These are phyloP conservation scores for Fagus sylvatica DNA, from an alignment of 306 rosid species.

Conservation along the genomic window DNA sequence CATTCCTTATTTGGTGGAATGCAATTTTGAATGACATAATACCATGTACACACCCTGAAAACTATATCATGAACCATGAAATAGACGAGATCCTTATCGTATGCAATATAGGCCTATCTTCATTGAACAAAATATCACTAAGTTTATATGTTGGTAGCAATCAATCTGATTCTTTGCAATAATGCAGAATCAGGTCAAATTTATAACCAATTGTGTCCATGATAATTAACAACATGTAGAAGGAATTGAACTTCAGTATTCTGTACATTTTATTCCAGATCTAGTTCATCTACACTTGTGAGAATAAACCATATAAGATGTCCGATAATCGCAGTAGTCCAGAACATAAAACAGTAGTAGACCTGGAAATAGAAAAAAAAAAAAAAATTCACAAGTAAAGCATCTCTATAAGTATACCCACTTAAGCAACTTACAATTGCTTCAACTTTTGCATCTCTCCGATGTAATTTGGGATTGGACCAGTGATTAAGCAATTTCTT, in stretches of 20 bases:
- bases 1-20: no score
- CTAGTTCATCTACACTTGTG: background rate
- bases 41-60: no score
- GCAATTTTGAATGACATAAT: no score
- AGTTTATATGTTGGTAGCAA: background rate
- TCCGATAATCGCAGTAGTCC: background rate
- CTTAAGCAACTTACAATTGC: slow-evolving; percentile 48
- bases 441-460: slow-evolving; percentile 19
- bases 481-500: slow-evolving; percentile 66
- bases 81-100: no score
- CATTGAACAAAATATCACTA: no score
- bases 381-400: background rate
- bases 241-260: background rate
- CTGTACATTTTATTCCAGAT: background rate
- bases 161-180: background rate
- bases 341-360: background rate
- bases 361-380: background rate
- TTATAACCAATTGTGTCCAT: background rate
- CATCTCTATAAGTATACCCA: background rate
- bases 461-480: slow-evolving; percentile 40
- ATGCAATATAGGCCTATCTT: no score
- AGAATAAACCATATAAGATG: background rate
- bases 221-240: background rate
- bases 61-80: no score
- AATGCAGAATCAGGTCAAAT: background rate